Evolutionary conservation across 2,329 filamentous ascomycete species (phyloP), one percentile per base, ranked within the genome.

Genomic region (Apiospora malaysiana): DNA sequence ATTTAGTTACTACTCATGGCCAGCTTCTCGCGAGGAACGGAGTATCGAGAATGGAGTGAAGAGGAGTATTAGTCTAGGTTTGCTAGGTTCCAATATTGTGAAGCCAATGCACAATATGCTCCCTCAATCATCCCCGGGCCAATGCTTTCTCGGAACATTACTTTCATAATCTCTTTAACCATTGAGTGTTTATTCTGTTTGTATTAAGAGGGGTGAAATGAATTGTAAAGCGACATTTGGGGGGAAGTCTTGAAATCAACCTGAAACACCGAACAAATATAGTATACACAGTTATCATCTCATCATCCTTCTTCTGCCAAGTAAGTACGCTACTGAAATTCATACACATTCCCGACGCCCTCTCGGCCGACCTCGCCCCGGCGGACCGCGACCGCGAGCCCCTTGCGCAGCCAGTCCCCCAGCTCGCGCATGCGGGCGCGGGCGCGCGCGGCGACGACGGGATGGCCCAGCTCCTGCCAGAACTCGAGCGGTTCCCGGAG

Each of bases 361-460:
- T 63, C 56, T 32, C 56, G 40, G 32, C 56, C 56, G 18, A 40
- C 56, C 56, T 63, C 37, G 46, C 70, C 70, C 12, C 40, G 65
- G 7, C 47, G 51, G 47, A 71, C 65, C 42, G 70, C 70, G 12
- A 14, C 45, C 27, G 23, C 43, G 21, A 72, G 49, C 18, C 42
- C 43, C 25, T 21, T 27, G 25, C 69, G 72, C 66, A 77, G 63
- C 37, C 73, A 72, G 16, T 63, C 74, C 23, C 74, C 72, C 27
- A 78, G 76, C 71, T 77, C 74, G 37, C 70, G 59, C 18, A 78
- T 70, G 25, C 76, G 73, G 65, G 66, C 73, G 66, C 71, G 75
- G 21, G 73, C 71, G 37, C 71, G 70, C n/a, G 69, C 51, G 3
- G 75, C 74, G 12, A 70, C 70, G 32, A 77, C 69, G 12, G 72